phyloP scores from a whole-genome alignment of 495 filamentous ascomycete species.

The Penicillium manginii region DNA sequence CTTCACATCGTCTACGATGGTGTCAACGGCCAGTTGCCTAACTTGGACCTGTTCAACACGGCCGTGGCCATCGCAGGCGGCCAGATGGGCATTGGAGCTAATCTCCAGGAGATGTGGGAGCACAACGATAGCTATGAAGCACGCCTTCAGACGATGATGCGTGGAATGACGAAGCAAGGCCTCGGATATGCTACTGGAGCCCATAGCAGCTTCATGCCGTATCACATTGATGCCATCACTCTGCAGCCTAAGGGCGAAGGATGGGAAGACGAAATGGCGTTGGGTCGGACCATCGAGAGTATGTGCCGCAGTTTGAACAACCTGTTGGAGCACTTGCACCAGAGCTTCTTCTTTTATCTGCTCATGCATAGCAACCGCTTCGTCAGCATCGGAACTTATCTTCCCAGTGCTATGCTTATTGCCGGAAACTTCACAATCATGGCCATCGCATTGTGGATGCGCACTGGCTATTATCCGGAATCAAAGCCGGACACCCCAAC shows the following conservation, averaged over 20 bases:
- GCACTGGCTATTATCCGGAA: conserved; percentile 64
- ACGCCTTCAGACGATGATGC: conserved; percentile 84
- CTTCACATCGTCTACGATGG: conserved; percentile 95
- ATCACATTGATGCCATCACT: conserved; percentile 96
- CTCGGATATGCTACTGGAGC: conserved; percentile 88
- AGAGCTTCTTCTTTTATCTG: conserved; percentile 99
- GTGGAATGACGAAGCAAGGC: conserved; percentile 91
- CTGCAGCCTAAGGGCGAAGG: conserved; percentile 87
- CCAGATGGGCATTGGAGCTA: conserved; percentile 86
- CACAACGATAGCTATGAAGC: conserved; percentile 83
- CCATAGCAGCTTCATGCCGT: conserved; percentile 95
- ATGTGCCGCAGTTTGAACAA: conserved; percentile 93
- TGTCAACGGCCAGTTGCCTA: conserved; percentile 93
- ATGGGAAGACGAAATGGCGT: conserved; percentile 95
- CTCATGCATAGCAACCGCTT: conserved; percentile 89
- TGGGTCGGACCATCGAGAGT: conserved; percentile 88
- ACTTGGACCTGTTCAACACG: conserved; percentile 94
- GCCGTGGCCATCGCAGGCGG: conserved; percentile 84
- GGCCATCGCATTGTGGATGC: conserved; percentile 89
- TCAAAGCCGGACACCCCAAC: conserved; percentile 12
- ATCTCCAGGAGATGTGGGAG: conserved; percentile 83
- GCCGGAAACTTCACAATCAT: conserved; percentile 95
- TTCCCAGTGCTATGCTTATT: conserved; percentile 95
- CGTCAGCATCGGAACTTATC: conserved; percentile 96
- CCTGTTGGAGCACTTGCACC: conserved; percentile 92